Percentiles rank a stretch among this genome's conserved stretches.
These are phyloP conservation scores for Rhizophora apiculata DNA, from an alignment of 345 rosid genomes.

Conservation along the genomic window DNA sequence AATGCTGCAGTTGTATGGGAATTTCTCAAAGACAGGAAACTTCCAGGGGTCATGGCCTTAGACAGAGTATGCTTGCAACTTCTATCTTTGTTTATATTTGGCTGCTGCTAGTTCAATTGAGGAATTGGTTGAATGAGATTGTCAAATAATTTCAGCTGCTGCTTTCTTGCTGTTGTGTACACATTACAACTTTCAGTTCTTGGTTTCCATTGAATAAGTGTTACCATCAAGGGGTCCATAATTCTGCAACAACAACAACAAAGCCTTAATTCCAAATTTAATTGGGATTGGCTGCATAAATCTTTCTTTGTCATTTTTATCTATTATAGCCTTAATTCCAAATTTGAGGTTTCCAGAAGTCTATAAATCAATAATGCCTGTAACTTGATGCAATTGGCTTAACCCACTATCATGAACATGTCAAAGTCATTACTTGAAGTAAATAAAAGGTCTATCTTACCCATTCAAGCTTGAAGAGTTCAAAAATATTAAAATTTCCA, in stretches of 20 bases:
- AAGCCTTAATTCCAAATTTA: too few species aligned
- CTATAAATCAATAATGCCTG: neutral
- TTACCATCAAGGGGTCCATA: neutral
- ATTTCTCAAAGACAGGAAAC: slow-evolving; percentile 57
- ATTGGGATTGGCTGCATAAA: too few species aligned
- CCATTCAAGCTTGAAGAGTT: slow-evolving; percentile 5
- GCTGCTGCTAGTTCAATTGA: neutral
- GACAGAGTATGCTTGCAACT: slow-evolving; percentile 46
- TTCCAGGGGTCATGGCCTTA: slow-evolving; percentile 58
- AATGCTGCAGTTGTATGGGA: slow-evolving; percentile 59
- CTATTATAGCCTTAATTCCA: too few species aligned
- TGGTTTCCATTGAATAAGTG: slow-evolving; percentile 1
- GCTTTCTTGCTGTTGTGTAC: neutral
- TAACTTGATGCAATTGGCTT: neutral
- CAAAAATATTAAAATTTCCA: neutral
- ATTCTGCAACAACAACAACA: too few species aligned
- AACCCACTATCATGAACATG: neutral
- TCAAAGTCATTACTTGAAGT: neutral
- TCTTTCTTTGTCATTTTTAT: too few species aligned
- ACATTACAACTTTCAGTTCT: neutral
- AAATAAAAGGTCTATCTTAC: neutral
- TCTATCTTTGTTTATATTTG: slow-evolving; percentile 12
- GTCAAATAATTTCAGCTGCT: neutral
- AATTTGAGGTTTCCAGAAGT: neutral
- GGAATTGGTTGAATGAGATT: neutral